A percentile compares a stretch with the other conserved stretches of the same genome.
Evolutionary conservation across 2,329 filamentous ascomycete species (phyloP).

Genomic region (Alternaria solani): DNA sequence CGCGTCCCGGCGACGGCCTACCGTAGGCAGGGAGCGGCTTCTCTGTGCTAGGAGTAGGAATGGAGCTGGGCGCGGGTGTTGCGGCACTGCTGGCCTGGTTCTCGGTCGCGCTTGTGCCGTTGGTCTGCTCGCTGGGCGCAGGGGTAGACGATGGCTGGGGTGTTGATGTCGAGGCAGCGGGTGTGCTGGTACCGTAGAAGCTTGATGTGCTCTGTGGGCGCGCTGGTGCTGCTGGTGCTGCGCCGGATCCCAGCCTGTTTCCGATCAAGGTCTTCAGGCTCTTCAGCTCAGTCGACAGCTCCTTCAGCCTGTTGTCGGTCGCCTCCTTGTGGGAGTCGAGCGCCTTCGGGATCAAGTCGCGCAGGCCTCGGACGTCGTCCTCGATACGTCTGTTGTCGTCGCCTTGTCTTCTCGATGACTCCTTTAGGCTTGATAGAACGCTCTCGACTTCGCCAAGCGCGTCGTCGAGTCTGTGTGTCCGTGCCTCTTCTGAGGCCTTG

Average conservation of each 20-base stretch:
- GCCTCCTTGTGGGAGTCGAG: constrained; percentile 86
- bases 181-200: constrained; percentile 35
- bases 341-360: constrained; percentile 86
- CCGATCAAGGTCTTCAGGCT: constrained; percentile 88
- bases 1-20: constrained; percentile 45
- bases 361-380: constrained; percentile 83
- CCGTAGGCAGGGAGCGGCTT: constrained; percentile 45
- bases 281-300: constrained; percentile 86
- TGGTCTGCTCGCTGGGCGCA: constrained; percentile 33
- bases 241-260: constrained; percentile 61
- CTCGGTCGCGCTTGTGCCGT: constrained; percentile 24
- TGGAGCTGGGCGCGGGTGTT: constrained; percentile 12
- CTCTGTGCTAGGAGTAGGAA: constrained; percentile 38
- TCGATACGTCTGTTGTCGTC: constrained; percentile 86
- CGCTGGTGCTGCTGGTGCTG: constrained; percentile 28
- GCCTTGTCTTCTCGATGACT: constrained; percentile 80
- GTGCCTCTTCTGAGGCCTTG: constrained; percentile 83
- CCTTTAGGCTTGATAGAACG: constrained; percentile 82
- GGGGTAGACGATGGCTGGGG: constrained; percentile 25
- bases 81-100: constrained; percentile 31
- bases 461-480: constrained; percentile 82
- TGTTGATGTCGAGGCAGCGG: constrained; percentile 29
- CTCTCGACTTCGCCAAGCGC: constrained; percentile 85
- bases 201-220: constrained; percentile 35
- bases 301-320: constrained; percentile 80